phyloP scores from a whole-genome alignment of 495 filamentous ascomycete genomes.

The Penicillium nucicola region DNA sequence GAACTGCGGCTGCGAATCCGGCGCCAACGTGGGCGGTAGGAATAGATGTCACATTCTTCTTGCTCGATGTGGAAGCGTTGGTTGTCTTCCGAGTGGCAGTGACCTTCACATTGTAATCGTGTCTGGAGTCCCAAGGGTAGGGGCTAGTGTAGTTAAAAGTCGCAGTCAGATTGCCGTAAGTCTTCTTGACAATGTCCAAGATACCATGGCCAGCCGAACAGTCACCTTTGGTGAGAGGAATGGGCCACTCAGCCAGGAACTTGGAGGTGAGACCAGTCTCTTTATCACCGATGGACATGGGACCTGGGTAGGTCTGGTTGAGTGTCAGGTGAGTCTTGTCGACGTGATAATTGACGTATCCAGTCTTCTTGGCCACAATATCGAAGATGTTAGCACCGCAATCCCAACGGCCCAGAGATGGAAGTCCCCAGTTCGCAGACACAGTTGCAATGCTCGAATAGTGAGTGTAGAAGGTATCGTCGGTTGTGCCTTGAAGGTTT shows the following conservation, averaged over 20 bases:
- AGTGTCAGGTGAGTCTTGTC: conserved; percentile 41
- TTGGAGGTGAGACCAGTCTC: conserved; percentile 11
- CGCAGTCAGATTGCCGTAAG: conserved; percentile 24
- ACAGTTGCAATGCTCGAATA: conserved; percentile 68
- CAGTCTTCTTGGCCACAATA: conserved; percentile 55
- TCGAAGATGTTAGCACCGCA: conserved; percentile 68
- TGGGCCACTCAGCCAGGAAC: conserved; percentile 37
- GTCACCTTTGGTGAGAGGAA: conserved; percentile 34
- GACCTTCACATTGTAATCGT: conserved; percentile 25
- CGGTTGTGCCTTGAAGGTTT: conserved; percentile 55
- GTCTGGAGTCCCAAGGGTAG: conserved; percentile 18
- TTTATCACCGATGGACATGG: conserved; percentile 29
- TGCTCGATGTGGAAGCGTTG: conserved; percentile 2
- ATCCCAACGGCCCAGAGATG: conserved; percentile 67
- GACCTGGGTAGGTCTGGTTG: conserved; percentile 46
- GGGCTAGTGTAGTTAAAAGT: conserved; percentile 43
- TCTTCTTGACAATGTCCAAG: conserved; percentile 36
- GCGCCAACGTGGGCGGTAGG: not conserved
- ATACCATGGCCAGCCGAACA: conserved; percentile 46
- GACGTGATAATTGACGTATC: conserved; percentile 52
- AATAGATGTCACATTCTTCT: not conserved
- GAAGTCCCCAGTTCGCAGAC: conserved; percentile 64
- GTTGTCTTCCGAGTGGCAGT: conserved; percentile 27
- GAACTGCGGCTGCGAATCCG: conserved; percentile 1
- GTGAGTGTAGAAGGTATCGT: conserved; percentile 69